Evolutionary conservation across 2,329 filamentous ascomycete species (phyloP).

Genomic region (Leptographium lundbergii): DNA sequence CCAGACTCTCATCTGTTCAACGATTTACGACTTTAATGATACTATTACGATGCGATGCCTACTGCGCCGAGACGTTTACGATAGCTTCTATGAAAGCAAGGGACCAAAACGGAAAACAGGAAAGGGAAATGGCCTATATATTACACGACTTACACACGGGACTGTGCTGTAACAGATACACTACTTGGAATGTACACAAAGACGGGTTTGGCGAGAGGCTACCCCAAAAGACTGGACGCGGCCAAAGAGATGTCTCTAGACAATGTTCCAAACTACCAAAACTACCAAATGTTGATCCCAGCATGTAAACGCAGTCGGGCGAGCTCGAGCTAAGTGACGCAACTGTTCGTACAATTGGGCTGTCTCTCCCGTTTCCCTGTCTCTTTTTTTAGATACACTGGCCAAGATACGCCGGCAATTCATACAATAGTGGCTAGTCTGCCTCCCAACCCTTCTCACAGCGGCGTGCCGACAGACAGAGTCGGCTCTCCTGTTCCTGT

Average conservation of each 20-base stretch:
- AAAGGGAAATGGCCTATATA: neutral
- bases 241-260: neutral
- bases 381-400: neutral
- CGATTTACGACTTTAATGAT: neutral
- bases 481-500: neutral
- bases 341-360: neutral
- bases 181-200: neutral
- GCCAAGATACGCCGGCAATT: neutral
- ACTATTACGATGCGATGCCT: neutral
- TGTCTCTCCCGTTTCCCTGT: neutral
- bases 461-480: conserved; percentile 1
- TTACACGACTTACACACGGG: neutral
- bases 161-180: neutral
- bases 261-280: neutral
- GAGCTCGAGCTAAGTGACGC: neutral
- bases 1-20: neutral
- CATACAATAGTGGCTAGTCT: neutral
- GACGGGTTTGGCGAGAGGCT: neutral
- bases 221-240: neutral
- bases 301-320: neutral
- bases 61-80: neutral
- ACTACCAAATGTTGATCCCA: too few species aligned
- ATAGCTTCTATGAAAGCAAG: neutral
- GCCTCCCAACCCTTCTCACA: neutral
- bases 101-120: neutral